A percentile compares a stretch with the other conserved stretches of the same genome.
Evolutionary conservation across 345 rosid genomes (phyloP).

Genomic region (Salix arbutifolia): DNA sequence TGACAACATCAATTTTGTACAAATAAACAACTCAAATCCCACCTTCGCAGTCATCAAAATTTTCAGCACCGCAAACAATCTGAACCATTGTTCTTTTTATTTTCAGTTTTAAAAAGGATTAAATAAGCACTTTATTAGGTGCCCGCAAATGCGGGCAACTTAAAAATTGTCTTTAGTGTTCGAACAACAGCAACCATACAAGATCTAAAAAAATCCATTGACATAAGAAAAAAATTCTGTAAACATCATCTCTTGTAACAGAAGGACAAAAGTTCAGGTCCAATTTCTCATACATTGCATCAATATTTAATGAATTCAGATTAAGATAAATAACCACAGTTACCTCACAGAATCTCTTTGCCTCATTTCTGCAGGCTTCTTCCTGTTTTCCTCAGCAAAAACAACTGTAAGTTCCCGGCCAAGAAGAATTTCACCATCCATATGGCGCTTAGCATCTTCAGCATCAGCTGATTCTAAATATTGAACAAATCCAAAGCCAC

Average conservation of each 20-base stretch:
- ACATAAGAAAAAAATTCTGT: background rate
- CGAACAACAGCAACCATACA: background rate
- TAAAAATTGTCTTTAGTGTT: background rate
- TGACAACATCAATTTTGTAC: slow-evolving; percentile 7
- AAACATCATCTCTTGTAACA: background rate
- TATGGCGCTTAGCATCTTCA: slow-evolving; percentile 73
- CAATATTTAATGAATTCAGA: background rate
- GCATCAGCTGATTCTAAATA: slow-evolving; percentile 83
- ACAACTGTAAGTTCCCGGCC: slow-evolving; percentile 78
- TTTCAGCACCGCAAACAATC: background rate
- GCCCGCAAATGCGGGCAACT: background rate
- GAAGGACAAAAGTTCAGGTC: background rate
- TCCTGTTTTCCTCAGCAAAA: slow-evolving; percentile 87
- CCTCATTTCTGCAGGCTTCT: slow-evolving; percentile 92
- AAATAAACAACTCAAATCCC: background rate
- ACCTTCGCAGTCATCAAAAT: background rate
- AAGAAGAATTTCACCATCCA: slow-evolving; percentile 79
- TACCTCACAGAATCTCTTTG: slow-evolving; percentile 63
- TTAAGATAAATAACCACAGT: background rate
- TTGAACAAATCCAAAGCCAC: slow-evolving; percentile 92
- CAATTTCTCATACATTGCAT: background rate
- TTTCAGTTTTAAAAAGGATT: background rate
- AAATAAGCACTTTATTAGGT: background rate
- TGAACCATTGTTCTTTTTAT: background rate
- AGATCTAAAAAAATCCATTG: background rate